phyloP scores from a whole-genome alignment of 306 rosid species.

The Vigna mungo region DNA sequence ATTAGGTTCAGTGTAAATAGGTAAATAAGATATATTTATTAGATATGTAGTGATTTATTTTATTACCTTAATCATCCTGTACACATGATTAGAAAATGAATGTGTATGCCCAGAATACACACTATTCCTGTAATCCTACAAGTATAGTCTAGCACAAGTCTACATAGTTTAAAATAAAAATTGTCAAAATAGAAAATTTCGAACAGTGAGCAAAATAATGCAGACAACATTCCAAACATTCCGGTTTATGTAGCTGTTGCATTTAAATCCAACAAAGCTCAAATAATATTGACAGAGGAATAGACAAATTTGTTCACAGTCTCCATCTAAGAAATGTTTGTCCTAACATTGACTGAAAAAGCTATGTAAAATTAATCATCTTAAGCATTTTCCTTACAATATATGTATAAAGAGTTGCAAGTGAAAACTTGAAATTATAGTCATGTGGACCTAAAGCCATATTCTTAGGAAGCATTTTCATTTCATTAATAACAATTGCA shows the following conservation, averaged over 20 bases:
- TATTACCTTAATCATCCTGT: no score
- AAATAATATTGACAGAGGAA: background rate
- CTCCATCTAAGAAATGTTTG: background rate
- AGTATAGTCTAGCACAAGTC: background rate
- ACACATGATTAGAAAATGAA: no score
- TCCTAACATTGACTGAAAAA: background rate
- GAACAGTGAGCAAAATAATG: slow-evolving; percentile 3
- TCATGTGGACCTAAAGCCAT: background rate
- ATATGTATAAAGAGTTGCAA: background rate
- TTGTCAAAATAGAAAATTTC: slow-evolving; percentile 26
- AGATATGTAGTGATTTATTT: no score
- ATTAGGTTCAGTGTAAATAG: no score
- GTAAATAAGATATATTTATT: no score
- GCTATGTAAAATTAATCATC: background rate
- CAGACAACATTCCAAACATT: slow-evolving; percentile 2
- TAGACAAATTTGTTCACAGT: background rate
- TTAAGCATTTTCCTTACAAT: background rate
- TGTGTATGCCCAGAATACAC: no score
- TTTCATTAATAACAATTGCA: background rate
- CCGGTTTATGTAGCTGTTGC: background rate
- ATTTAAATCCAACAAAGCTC: background rate
- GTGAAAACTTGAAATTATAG: background rate
- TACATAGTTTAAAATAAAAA: background rate
- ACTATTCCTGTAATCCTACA: background rate
- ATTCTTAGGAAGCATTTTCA: background rate